These are phyloP conservation scores for Polyporus arcularius DNA, from an alignment of 768 basidiomycete species.

Conservation along the genomic window DNA sequence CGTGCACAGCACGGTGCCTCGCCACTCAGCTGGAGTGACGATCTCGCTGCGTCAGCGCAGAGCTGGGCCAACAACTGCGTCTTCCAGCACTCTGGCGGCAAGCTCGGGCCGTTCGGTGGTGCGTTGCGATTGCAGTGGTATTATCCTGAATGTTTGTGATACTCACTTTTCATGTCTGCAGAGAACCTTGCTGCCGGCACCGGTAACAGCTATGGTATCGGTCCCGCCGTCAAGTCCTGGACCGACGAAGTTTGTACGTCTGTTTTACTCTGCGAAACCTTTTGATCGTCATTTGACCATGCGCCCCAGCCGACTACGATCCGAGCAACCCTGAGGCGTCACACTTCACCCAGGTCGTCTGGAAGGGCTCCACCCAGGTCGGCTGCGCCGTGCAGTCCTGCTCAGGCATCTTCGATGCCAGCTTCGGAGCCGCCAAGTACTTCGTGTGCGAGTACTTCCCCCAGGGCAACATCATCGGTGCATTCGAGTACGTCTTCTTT, in stretches of 20 bases:
- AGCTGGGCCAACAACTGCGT: conserved; percentile 68
- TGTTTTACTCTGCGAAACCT: background rate
- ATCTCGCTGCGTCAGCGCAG: conserved; percentile 62
- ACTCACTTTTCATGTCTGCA: conserved; percentile 25
- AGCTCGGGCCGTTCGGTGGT: conserved; percentile 67
- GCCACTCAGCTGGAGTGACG: conserved; percentile 63
- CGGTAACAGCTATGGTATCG: conserved; percentile 50
- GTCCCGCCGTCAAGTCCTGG: conserved; percentile 58
- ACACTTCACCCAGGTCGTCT: conserved; percentile 67
- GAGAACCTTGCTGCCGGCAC: conserved; percentile 79
- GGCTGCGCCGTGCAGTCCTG: conserved; percentile 64
- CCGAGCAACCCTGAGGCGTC: conserved; percentile 57
- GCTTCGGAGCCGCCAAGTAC: conserved; percentile 55
- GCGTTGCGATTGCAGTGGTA: background rate
- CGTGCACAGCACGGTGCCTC: conserved; percentile 66
- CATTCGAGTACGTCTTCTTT: conserved; percentile 53
- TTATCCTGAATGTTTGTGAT: background rate
- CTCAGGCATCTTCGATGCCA: conserved; percentile 56
- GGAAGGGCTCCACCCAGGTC: conserved; percentile 65
- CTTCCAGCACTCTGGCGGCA: conserved; percentile 70
- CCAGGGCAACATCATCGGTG: conserved; percentile 63
- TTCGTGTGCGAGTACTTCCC: conserved; percentile 71
- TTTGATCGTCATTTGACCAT: background rate
- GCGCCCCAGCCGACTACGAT: conserved; percentile 53
- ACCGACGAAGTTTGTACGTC: conserved; percentile 65